Percentiles rank a stretch among this genome's conserved stretches.
phyloP scores from a whole-genome alignment of 495 filamentous ascomycete species.

The Penicillium psychrofluorescens region DNA sequence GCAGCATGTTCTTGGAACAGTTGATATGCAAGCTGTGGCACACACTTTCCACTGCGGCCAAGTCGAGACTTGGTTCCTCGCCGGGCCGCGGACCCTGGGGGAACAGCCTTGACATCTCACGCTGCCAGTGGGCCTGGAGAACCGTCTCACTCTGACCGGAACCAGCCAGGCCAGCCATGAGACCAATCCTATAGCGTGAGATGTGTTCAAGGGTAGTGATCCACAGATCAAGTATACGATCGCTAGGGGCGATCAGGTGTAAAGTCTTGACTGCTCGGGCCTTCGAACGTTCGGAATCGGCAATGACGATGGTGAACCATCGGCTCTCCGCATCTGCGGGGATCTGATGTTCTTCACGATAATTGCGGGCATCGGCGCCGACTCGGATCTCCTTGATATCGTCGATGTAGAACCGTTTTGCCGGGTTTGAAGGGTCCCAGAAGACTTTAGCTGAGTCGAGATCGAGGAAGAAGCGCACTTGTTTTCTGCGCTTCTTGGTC shows the following conservation, averaged over 20 bases:
- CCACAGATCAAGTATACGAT: conserved; percentile 67
- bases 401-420: conserved; percentile 85
- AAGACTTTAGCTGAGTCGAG: conserved; percentile 73
- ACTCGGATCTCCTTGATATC: conserved; percentile 86
- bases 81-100: conserved; percentile 44
- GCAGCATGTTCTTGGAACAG: conserved; percentile 65
- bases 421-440: conserved; percentile 73
- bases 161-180: conserved; percentile 78
- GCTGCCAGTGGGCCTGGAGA: conserved; percentile 73
- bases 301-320: conserved; percentile 87
- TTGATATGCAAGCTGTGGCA: conserved; percentile 88
- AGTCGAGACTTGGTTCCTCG: conserved; percentile 64
- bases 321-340: conserved; percentile 52
- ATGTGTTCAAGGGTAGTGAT: conserved; percentile 72
- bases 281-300: conserved; percentile 59
- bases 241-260: conserved; percentile 72
- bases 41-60: conserved; percentile 68
- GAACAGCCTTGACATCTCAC: conserved; percentile 71
- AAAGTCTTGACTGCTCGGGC: conserved; percentile 64
- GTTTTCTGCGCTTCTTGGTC: conserved; percentile 70
- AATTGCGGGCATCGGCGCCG: conserved; percentile 80
- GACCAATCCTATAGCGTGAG: conserved; percentile 71
- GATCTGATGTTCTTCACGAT: conserved; percentile 74
- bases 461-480: conserved; percentile 70
- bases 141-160: conserved; percentile 68